Evolutionary conservation across 2,329 filamentous ascomycete genomes (phyloP).

Genomic region (Leptodontidium sp.): DNA sequence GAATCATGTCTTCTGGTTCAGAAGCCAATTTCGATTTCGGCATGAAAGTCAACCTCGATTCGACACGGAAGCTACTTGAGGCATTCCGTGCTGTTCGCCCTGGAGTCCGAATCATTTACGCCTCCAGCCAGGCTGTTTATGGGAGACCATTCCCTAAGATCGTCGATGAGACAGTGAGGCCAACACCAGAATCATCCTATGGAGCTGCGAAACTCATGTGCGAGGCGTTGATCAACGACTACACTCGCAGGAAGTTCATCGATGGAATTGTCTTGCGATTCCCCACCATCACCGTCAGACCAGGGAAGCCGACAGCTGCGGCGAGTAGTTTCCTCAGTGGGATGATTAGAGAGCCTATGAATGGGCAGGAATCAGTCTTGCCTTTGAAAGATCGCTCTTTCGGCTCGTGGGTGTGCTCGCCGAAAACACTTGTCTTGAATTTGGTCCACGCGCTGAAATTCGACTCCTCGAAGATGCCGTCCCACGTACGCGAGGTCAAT

Average conservation of each 20-base stretch:
- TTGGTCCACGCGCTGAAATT: conserved; percentile 56
- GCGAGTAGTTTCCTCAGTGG: conserved; percentile 68
- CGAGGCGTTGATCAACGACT: conserved; percentile 65
- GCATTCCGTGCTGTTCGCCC: conserved; percentile 53
- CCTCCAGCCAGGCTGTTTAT: conserved; percentile 67
- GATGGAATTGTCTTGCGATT: conserved; percentile 65
- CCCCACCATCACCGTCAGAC: conserved; percentile 67
- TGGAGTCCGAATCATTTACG: conserved; percentile 63
- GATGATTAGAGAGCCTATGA: conserved; percentile 67
- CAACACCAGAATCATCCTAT: conserved; percentile 65
- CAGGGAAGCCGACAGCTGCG: conserved; percentile 66
- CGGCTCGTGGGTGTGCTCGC: conserved; percentile 62
- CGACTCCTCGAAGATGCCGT: conserved; percentile 52
- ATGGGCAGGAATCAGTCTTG: conserved; percentile 61
- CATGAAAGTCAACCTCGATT: conserved; percentile 65
- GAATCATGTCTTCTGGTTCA: conserved; percentile 69
- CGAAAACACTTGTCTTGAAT: conserved; percentile 62
- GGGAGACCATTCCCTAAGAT: conserved; percentile 59
- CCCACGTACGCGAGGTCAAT: conserved; percentile 61
- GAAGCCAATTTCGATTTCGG: conserved; percentile 65
- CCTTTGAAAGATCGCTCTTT: conserved; percentile 60
- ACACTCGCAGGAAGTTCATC: conserved; percentile 62
- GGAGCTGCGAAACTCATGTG: conserved; percentile 69
- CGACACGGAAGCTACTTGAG: conserved; percentile 61
- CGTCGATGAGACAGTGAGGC: conserved; percentile 54